Evolutionary conservation across 169 alveolate species (phyloP), one percentile per base, ranked within the genome.

Genomic region (Neospora caninum): DNA sequence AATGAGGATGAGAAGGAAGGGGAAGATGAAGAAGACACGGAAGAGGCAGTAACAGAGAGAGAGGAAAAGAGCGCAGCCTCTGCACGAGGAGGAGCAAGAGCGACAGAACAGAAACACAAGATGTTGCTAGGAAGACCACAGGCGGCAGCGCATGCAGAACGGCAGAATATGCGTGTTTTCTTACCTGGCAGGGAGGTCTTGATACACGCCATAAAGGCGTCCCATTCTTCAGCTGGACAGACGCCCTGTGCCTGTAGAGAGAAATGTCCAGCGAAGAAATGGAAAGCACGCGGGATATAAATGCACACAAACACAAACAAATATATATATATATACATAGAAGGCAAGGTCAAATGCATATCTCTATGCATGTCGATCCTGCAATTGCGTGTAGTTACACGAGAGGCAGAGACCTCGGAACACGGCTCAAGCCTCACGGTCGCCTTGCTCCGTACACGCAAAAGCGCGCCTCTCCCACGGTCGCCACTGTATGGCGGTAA

Each of bases 161-260:
- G n/a, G 58, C 58, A 49, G 58, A 49, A 13, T 7, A 4, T 49
- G 58, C 58, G 58, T 13, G 22, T 49, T 64, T 64, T 31, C 16
- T 31, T 45, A 42, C 70, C 91, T 7, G 91, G 78, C 27, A 45
- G 45, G n/a, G 78, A 10, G 27, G 91, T 49, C 49, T n/a, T 27
- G 38, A 42, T 86, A 86, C 69, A 83, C 67, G 70, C 91, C 93
- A 93, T 88, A 92, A 93, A 93, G 34, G 31, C 31, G 78, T 78
- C 92, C 95, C 95, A 93, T 87, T 93, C 94, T 27, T 93, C 93
- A 41, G 49, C 6, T 1, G 95, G 92, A 86, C 93, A 88, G 22
- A 93, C 88, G 4, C 29, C 88, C 34, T 93, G 95, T 45, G 92
- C 93, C 95, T 93, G 93, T 45, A 36, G 13, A 73, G 41, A 49